A percentile compares a stretch with the other conserved stretches of the same genome.
These are phyloP conservation scores for Antarctomyces pellizariae DNA, from an alignment of 495 filamentous ascomycete species.

Conservation along the genomic window DNA sequence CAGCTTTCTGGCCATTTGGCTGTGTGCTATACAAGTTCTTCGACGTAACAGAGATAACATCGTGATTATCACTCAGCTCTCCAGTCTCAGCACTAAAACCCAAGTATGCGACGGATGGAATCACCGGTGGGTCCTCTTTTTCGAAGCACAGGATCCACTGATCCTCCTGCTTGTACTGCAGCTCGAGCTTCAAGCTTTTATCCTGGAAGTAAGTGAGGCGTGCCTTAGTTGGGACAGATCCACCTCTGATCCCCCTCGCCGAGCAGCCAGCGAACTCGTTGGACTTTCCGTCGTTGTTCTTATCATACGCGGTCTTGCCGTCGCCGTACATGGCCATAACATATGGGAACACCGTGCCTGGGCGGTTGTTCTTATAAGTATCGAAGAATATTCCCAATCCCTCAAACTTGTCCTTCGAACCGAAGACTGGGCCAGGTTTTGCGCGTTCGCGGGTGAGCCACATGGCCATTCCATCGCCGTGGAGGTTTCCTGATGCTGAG, in stretches of 20 bases:
- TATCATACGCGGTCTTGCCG: conserved; percentile 71
- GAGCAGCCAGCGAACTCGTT: conserved; percentile 90
- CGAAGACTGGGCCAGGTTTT: conserved; percentile 65
- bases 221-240: conserved; percentile 57
- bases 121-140: conserved; percentile 42
- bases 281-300: conserved; percentile 82
- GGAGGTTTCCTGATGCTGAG: conserved; percentile 49
- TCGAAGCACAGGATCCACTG: conserved; percentile 85
- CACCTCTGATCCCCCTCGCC: conserved; percentile 67
- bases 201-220: conserved; percentile 93
- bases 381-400: conserved; percentile 95
- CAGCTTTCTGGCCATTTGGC: conserved; percentile 18
- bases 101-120: conserved; percentile 80
- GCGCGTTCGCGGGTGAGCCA: conserved; percentile 94
- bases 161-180: conserved; percentile 77
- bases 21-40: conserved; percentile 67
- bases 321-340: conserved; percentile 98
- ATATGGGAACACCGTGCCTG: conserved; percentile 86
- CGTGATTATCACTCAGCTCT: conserved; percentile 92
- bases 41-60: conserved; percentile 72
- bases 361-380: conserved; percentile 98
- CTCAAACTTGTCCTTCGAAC: conserved; percentile 69
- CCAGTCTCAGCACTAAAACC: conserved; percentile 93
- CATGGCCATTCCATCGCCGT: conserved; percentile 94
- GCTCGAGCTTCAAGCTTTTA: conserved; percentile 68